phyloP scores from a whole-genome alignment of 2,329 filamentous ascomycete species.

The Domatiomyces globalis region DNA sequence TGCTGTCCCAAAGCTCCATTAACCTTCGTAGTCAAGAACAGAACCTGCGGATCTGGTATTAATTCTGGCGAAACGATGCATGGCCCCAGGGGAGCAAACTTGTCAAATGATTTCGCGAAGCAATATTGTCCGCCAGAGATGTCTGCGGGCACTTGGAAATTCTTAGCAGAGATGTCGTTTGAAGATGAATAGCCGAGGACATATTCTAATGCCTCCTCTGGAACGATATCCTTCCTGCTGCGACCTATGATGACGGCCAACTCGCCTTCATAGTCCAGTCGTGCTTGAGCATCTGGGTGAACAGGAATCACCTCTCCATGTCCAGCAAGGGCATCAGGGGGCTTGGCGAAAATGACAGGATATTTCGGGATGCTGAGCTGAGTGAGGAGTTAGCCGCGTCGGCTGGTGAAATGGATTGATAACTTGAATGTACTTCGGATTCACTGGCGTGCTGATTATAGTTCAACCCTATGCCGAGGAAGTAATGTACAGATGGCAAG shows the following conservation, averaged over 20 bases:
- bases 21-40: constrained; percentile 21
- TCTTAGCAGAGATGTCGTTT: constrained; percentile 27
- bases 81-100: constrained; percentile 31
- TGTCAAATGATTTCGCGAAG: constrained; percentile 27
- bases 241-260: constrained; percentile 3
- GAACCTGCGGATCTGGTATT: constrained; percentile 17
- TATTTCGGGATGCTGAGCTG: constrained; percentile 1
- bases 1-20: constrained; percentile 26
- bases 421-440: neutral
- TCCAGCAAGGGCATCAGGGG: constrained; percentile 22
- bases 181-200: constrained; percentile 26
- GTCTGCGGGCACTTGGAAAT: constrained; percentile 25
- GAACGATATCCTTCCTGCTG: constrained; percentile 2
- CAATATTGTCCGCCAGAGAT: constrained; percentile 22
- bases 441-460: constrained; percentile 6
- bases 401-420: neutral
- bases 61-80: constrained; percentile 27
- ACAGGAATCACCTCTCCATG: constrained; percentile 19
- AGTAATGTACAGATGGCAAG: too few species aligned
- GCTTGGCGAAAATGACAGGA: constrained; percentile 23
- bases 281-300: neutral
- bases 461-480: constrained; percentile 3
- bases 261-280: constrained; percentile 7
- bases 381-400: too few species aligned
- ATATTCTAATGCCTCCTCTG: constrained; percentile 14